Conservation (phyloP, 257 asterid species). For the Paraleonurus japonicus region DNA sequence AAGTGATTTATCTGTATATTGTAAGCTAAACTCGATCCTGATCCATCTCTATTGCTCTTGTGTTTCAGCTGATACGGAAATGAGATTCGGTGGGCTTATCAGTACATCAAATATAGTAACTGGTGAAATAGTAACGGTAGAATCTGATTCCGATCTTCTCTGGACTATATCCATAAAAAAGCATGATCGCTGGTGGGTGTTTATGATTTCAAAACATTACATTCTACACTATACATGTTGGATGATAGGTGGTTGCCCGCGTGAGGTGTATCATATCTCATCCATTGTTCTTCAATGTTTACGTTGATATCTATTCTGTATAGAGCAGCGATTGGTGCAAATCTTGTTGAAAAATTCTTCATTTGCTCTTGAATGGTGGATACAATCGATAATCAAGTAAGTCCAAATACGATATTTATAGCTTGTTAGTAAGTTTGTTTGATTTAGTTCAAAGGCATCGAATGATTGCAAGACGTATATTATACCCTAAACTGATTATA, state of each 20-base stretch:
- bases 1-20: background rate
- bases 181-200: conserved; percentile 20
- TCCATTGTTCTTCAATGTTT: conserved; percentile 17
- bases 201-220: conserved; percentile 3
- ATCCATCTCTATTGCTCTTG: conserved; percentile 1
- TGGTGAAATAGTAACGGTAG: conserved; percentile 64
- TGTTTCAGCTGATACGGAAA: conserved; percentile 61
- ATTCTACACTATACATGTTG: background rate
- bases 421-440: background rate
- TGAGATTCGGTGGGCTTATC: conserved; percentile 84
- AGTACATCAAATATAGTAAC: conserved; percentile 79
- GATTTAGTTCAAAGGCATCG: background rate
- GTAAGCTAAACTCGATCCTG: background rate
- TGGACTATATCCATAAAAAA: conserved; percentile 84
- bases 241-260: background rate
- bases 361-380: background rate
- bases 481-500: too few species aligned
- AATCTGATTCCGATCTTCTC: conserved; percentile 75
- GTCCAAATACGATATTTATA: background rate
- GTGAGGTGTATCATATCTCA: background rate
- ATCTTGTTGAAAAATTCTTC: background rate
- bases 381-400: background rate
- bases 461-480: background rate
- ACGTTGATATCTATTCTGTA: conserved; percentile 10
- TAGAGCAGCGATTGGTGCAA: background rate